Percentiles rank a stretch among this genome's conserved stretches.
Conservation (phyloP, 208 protist genomes). For the Leishmania arabica region DNA sequence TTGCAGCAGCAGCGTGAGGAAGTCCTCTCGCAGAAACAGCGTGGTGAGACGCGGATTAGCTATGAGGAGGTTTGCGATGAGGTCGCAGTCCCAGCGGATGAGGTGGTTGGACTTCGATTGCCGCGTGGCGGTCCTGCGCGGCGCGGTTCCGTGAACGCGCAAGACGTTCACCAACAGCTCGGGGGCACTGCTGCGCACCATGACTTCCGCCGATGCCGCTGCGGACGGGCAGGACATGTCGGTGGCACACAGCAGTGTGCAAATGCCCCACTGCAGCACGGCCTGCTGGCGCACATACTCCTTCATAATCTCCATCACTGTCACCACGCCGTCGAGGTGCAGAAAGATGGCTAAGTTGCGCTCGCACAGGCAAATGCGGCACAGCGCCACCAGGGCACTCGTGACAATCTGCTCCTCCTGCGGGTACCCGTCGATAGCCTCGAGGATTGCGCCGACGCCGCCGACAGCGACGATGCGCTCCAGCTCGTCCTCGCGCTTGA, state of each 20-base stretch:
- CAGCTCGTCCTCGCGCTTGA: constrained; percentile 34
- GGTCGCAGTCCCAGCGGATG: constrained; percentile 43
- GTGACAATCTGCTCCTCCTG: constrained; percentile 68
- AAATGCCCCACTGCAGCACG: constrained; percentile 77
- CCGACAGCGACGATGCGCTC: constrained; percentile 46
- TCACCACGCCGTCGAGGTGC: constrained; percentile 67
- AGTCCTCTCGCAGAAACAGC: constrained; percentile 45
- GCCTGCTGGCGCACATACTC: constrained; percentile 64
- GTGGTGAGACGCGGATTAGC: constrained; percentile 31
- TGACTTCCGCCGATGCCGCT: constrained; percentile 36
- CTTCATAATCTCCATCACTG: constrained; percentile 83
- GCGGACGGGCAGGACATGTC: constrained; percentile 31
- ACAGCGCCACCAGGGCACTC: constrained; percentile 62
- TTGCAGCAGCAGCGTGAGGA: constrained; percentile 44
- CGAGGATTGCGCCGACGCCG: constrained; percentile 75
- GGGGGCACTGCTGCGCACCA: constrained; percentile 49
- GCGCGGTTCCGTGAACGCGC: constrained; percentile 41
- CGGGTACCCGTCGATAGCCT: constrained; percentile 79
- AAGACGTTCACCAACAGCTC: constrained; percentile 61
- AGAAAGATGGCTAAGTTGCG: constrained; percentile 61
- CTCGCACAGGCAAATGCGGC: constrained; percentile 64
- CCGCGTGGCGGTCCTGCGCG: constrained; percentile 16
- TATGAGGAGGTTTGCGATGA: constrained; percentile 47
- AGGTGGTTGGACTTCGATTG: constrained; percentile 34
- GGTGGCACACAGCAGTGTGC: constrained; percentile 59